Percentiles rank a stretch among this genome's conserved stretches.
phyloP scores from a whole-genome alignment of 2,329 filamentous ascomycete genomes.

The Phaeosphaeriaceae sp. region DNA sequence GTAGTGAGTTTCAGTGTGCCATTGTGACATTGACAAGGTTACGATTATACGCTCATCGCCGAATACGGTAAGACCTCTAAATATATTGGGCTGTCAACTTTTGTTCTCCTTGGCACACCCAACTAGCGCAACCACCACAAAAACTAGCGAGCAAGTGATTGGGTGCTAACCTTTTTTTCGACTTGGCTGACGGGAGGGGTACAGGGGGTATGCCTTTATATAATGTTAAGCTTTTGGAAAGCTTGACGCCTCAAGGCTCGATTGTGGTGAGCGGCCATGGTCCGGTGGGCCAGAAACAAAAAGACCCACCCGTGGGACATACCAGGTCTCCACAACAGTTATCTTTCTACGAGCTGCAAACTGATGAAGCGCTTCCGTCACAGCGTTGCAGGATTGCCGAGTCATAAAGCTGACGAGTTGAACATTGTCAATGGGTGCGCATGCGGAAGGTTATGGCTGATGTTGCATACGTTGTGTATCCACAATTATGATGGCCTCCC shows the following conservation, averaged over 20 bases:
- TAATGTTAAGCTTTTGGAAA: neutral
- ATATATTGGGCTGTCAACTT: slow-evolving; percentile 1
- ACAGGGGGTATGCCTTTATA: neutral
- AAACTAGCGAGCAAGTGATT: neutral
- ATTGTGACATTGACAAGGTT: neutral
- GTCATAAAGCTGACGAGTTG: too few species aligned
- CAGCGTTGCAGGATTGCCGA: too few species aligned
- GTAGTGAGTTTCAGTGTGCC: neutral
- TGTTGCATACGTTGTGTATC: too few species aligned
- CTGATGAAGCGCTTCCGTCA: too few species aligned
- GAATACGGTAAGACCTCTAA: neutral
- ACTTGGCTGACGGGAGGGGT: neutral
- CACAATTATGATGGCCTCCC: neutral
- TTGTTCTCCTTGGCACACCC: neutral
- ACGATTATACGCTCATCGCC: too few species aligned
- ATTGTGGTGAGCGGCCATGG: neutral
- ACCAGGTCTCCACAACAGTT: too few species aligned
- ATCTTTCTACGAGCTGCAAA: too few species aligned
- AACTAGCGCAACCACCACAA: too few species aligned
- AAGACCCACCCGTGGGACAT: too few species aligned
- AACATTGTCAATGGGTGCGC: too few species aligned
- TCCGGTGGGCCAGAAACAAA: too few species aligned
- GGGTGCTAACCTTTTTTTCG: neutral
- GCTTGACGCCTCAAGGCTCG: neutral
- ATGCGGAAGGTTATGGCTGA: too few species aligned